phyloP scores from a whole-genome alignment of 2,329 filamentous ascomycete genomes.

The Dactylonectria estremocensis region DNA sequence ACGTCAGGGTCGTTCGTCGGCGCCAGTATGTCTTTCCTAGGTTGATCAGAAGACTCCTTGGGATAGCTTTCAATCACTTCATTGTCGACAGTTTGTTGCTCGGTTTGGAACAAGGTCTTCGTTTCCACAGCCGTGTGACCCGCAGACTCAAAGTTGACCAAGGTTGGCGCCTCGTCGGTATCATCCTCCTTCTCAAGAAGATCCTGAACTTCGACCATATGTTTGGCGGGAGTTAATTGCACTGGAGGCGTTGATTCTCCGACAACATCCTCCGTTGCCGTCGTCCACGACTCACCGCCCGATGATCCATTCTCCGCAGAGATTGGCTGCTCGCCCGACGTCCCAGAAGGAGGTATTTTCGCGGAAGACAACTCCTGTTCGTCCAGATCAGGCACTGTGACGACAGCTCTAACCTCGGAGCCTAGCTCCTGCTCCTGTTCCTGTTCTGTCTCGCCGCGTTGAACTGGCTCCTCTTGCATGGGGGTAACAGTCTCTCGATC shows the following conservation, averaged over 20 bases:
- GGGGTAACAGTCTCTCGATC: neutral
- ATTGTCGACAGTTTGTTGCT: neutral
- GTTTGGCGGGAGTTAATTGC: too few relatives aligned
- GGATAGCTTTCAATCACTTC: neutral
- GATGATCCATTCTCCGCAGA: neutral
- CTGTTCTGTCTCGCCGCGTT: neutral
- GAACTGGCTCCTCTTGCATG: neutral
- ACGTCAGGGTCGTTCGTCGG: neutral
- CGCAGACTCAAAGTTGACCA: neutral
- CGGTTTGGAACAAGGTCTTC: neutral
- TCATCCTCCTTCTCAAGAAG: neutral
- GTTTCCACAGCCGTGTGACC: neutral
- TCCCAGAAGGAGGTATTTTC: neutral
- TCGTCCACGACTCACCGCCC: neutral
- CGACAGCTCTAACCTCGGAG: neutral
- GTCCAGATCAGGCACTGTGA: neutral
- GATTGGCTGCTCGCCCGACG: neutral
- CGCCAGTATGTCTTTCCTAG: neutral
- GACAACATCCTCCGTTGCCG: neutral
- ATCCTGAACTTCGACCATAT: neutral
- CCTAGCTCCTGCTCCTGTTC: neutral
- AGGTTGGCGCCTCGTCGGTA: neutral
- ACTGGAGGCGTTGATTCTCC: neutral
- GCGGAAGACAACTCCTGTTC: neutral
- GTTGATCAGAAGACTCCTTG: neutral